Evolutionary conservation across 2,329 filamentous ascomycete species (phyloP).

Genomic region (Lasiodiplodia hormozganensis): DNA sequence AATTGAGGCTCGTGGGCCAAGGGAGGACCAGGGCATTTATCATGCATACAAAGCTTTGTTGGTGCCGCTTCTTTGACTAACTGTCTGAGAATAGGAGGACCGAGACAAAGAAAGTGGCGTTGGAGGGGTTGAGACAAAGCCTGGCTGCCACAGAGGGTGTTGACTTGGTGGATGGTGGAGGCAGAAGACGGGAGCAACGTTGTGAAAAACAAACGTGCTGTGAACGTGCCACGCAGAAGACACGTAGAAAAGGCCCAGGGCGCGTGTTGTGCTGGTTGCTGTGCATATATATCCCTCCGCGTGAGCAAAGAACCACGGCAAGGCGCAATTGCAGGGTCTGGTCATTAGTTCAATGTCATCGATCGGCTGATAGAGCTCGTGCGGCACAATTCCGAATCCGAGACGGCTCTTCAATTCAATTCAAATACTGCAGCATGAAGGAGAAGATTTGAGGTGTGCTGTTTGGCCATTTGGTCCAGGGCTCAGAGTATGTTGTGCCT

Average conservation of each 20-base stretch:
- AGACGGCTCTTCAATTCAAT: neutral
- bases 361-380: neutral
- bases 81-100: slow-evolving; percentile 3
- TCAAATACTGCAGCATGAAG: neutral
- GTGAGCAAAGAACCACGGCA: neutral
- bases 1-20: neutral
- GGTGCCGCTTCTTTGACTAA: neutral
- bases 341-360: neutral
- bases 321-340: neutral
- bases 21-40: neutral
- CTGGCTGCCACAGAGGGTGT: neutral
- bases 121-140: neutral
- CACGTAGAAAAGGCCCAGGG: neutral
- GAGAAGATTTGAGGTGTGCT: neutral
- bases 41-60: slow-evolving; percentile 5
- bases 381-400: neutral
- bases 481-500: neutral
- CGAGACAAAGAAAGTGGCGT: slow-evolving; percentile 1
- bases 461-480: neutral
- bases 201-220: neutral
- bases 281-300: neutral
- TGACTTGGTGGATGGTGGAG: neutral
- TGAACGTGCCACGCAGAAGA: neutral
- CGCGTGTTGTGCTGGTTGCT: neutral
- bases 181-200: neutral